These are phyloP conservation scores for Solanum piurae DNA, from an alignment of 257 asterid species.

Conservation along the genomic window DNA sequence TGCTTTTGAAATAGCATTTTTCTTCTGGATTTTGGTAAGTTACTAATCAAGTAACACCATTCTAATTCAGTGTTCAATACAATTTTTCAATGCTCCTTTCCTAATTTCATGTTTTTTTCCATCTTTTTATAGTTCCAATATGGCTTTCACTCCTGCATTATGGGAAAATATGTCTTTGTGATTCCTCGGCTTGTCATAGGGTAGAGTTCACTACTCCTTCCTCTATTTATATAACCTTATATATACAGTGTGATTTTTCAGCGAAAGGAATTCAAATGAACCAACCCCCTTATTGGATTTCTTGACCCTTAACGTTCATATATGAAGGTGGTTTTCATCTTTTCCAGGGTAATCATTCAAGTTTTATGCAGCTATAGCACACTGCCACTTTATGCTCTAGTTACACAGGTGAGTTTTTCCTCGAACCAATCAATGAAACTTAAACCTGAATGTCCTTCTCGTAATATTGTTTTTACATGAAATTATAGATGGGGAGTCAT, in stretches of 20 bases:
- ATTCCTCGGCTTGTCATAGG: constrained; percentile 85
- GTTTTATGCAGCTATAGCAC: constrained; percentile 93
- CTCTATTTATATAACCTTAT: not conserved
- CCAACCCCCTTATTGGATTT: not conserved
- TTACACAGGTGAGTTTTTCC: constrained; percentile 61
- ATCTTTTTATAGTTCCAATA: constrained; percentile 46
- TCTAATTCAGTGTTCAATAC: not conserved
- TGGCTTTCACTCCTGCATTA: constrained; percentile 84
- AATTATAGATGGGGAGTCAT: constrained; percentile 75
- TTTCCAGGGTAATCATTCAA: constrained; percentile 68
- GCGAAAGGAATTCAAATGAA: not conserved
- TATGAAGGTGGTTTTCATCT: not conserved
- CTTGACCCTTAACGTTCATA: not conserved
- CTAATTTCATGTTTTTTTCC: not conserved
- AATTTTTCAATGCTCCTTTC: not conserved
- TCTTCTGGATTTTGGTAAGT: constrained; percentile 51
- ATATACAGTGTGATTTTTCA: not conserved
- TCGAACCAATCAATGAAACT: not conserved
- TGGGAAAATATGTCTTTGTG: constrained; percentile 65
- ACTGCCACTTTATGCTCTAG: constrained; percentile 78
- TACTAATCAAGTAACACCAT: not conserved
- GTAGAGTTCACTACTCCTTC: constrained; percentile 16
- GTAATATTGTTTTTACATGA: not conserved
- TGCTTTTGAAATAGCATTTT: constrained; percentile 45
- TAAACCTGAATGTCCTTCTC: not conserved